phyloP scores from a whole-genome alignment of 2,329 filamentous ascomycete genomes.

The Ascochyta viciae-villosae region DNA sequence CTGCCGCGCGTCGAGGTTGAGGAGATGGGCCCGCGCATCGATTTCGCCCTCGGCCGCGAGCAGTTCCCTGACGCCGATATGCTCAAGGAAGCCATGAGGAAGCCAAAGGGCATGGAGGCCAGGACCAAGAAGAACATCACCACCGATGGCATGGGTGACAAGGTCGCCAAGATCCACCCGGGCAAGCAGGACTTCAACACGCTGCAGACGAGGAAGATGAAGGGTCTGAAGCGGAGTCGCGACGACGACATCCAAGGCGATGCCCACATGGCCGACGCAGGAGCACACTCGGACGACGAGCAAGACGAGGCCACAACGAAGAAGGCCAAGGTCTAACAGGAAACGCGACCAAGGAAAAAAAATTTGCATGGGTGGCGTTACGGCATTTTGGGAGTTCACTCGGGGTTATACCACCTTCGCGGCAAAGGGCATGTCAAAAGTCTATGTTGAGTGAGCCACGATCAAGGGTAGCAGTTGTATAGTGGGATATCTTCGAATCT shows the following conservation, averaged over 20 bases:
- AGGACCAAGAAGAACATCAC: conserved; percentile 94
- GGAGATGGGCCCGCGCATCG: conserved; percentile 93
- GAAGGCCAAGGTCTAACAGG: conserved; percentile 31
- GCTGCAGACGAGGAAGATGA: conserved; percentile 98
- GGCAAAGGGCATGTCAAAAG: conserved; percentile 20
- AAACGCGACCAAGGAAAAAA: neutral
- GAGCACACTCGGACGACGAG: conserved; percentile 10
- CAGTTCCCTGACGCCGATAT: conserved; percentile 78
- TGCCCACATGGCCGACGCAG: conserved; percentile 6
- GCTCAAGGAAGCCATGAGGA: conserved; percentile 90
- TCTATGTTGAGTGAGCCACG: neutral
- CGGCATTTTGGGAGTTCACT: conserved; percentile 29
- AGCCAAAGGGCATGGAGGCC: conserved; percentile 76
- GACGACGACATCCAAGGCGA: conserved; percentile 33
- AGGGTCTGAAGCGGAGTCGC: conserved; percentile 88
- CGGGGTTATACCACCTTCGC: conserved; percentile 35
- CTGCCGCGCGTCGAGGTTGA: conserved; percentile 91
- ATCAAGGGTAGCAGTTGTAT: conserved; percentile 2
- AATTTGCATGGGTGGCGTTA: conserved; percentile 42
- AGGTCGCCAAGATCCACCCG: conserved; percentile 90
- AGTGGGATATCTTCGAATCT: conserved; percentile 13
- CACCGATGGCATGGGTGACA: conserved; percentile 92
- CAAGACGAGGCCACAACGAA: conserved; percentile 36
- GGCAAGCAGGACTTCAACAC: conserved; percentile 86
- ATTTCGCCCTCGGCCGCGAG: conserved; percentile 84